Conservation (phyloP, 176 grass and related monocot species). For the Musa schizocarpa region DNA sequence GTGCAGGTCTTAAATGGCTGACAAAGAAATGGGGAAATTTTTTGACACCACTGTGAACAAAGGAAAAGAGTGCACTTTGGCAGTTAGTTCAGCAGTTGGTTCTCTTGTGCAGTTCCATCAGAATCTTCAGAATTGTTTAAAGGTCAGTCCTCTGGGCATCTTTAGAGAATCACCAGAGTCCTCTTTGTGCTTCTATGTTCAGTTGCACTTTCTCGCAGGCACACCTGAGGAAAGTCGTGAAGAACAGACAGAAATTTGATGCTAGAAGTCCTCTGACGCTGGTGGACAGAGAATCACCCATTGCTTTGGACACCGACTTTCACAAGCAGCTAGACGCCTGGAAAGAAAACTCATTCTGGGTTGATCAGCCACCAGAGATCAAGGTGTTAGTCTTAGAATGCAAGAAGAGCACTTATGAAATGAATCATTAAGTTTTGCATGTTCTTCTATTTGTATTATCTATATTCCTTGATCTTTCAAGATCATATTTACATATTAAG, state of each 20-base stretch:
- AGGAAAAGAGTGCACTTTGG: background rate
- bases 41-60: constrained; percentile 4
- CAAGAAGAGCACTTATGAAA: background rate
- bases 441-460: background rate
- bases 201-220: constrained; percentile 22
- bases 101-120: constrained; percentile 17
- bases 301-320: constrained; percentile 39
- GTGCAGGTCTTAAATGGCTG: constrained; percentile 1
- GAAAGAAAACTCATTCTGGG: constrained; percentile 60
- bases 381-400: constrained; percentile 33
- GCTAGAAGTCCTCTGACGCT: constrained; percentile 6
- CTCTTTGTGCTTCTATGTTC: background rate
- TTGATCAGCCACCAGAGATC: constrained; percentile 53
- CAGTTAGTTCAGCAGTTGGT: constrained; percentile 11
- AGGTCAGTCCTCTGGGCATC: background rate
- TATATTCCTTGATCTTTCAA: background rate
- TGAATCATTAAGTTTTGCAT: background rate
- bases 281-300: constrained; percentile 11
- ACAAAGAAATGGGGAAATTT: constrained; percentile 6
- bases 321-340: constrained; percentile 68
- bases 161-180: background rate
- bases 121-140: constrained; percentile 17
- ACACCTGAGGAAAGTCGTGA: constrained; percentile 44
- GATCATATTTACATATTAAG: no score
- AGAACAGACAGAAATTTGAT: constrained; percentile 18